Evolutionary conservation across 2,329 filamentous ascomycete species (phyloP), one percentile per base, ranked within the genome.

Genomic region (Ophiocordyceps camponoti-leonardi): DNA sequence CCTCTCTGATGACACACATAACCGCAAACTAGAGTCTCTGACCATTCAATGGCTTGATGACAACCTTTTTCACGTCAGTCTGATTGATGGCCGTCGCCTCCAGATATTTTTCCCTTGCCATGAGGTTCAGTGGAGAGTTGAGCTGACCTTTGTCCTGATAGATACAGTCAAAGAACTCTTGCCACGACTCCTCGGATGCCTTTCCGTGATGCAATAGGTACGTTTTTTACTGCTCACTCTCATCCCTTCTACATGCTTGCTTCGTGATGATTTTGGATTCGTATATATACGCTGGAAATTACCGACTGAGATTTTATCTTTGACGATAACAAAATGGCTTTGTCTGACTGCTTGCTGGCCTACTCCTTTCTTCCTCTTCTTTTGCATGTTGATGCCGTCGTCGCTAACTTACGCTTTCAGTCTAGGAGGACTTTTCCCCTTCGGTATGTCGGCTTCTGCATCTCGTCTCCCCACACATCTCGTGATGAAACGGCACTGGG

Each of bases 11-110:
- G 85, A 88, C 79, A 86, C 67, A 71, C 69, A 72, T 75, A 81
- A 86, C 83, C 82, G 76, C 80, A 81, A 88, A 88, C 84, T 93
- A 93, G 86, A 93, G 86, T 93, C 86, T 93, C 92, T 92, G 86
- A 93, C 79, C 82, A 70, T 63, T 8, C 26, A 28, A 50, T 63
- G 72, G 78, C 74, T 81, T 90, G 84, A 88, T 88, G 90, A 81
- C 65, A 77, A 65, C 52, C 72, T 77, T 79, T 23, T 23, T 85
- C 80, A 90, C 83, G 84, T 92, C 85, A 92, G 85, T 86, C 85
- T 92, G 85, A 92, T 72, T 65, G 60, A 61, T 39, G 10, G 14
- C 19, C 30, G 13, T 45, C 22, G 20, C 19, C 10, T 23, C 41
- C 11, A 14, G 22, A 26, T 16, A 7, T 19, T 20, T 42, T 19